A percentile compares a stretch with the other conserved stretches of the same genome.
Evolutionary conservation across 1,284 basidiomycete genomes (phyloP).

Genomic region (Moesziomyces sp.): DNA sequence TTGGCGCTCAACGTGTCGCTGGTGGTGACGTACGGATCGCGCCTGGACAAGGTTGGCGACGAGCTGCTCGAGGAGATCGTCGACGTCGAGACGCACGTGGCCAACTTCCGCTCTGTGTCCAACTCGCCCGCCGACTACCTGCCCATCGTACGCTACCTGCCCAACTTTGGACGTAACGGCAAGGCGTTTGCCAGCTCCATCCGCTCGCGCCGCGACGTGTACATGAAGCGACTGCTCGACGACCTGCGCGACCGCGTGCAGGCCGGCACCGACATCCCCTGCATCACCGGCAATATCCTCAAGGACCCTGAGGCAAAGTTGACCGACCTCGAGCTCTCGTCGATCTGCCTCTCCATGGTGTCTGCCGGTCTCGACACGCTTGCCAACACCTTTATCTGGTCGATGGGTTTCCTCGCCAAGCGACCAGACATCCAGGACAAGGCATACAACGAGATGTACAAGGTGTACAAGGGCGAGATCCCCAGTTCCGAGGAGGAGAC

Average conservation of each 20-base stretch:
- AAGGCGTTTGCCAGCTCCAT: slow-evolving; percentile 21
- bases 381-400: slow-evolving; percentile 51
- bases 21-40: slow-evolving; percentile 38
- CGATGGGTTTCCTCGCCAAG: slow-evolving; percentile 40
- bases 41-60: slow-evolving; percentile 40
- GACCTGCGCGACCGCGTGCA: slow-evolving; percentile 32
- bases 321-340: slow-evolving; percentile 33
- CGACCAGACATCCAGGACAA: slow-evolving; percentile 42
- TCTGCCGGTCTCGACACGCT: slow-evolving; percentile 47
- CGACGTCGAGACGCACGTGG: slow-evolving; percentile 48
- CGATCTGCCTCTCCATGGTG: slow-evolving; percentile 48
- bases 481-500: slow-evolving; percentile 29
- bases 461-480: slow-evolving; percentile 35
- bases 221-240: slow-evolving; percentile 40
- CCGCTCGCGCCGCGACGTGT: slow-evolving; percentile 30
- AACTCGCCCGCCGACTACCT: slow-evolving; percentile 39
- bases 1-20: slow-evolving; percentile 45
- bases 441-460: slow-evolving; percentile 33
- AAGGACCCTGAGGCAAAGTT: slow-evolving; percentile 44
- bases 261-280: slow-evolving; percentile 32
- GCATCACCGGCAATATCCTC: slow-evolving; percentile 48
- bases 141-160: slow-evolving; percentile 35
- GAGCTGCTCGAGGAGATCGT: slow-evolving; percentile 39
- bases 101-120: slow-evolving; percentile 43
- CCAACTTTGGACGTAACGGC: slow-evolving; percentile 12